Base-by-base conservation (phyloP, 2,329 filamentous ascomycete genomes). In the Escovopsis sp. region DNA sequence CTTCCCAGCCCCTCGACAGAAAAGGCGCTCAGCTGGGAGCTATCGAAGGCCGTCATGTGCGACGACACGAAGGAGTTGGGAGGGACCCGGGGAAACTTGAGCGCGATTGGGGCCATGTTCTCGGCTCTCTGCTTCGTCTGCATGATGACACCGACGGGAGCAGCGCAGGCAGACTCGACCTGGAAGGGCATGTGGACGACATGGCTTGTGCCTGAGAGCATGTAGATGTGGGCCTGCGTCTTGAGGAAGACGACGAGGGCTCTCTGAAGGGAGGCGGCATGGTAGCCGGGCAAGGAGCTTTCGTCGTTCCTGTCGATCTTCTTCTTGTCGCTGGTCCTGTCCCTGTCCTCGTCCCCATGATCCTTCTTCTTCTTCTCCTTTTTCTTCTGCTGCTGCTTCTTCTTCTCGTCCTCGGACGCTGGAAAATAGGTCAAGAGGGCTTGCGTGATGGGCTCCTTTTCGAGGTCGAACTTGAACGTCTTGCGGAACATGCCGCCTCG, bases 151-250 rank as follows among this genome's bases (percentile, higher is more conserved):
- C 91, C 91, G 29, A 77, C 71, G 6, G 87, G 83, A 11, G 84
- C 84, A 31, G 89, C 78, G 58, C 88, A 85, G 27, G 84, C 87
- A 41, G 77, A 77, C 56, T 94, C 86, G 35, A 95, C 83, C 62
- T 96, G 88, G 55, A 98, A 98, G 2, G 89, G 89, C 55, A 98
- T 76, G 57, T 94, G 86, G 38, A 96, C 72, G 44, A 94, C 76
- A 70, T 98, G 84, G 55, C 76, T 91, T 30, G 85, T 80, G 15
- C 89, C 89, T 2, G 83, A 76, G 32, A 96, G 72, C 57, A 93
- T 95, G 67, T 88, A 93, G 49, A 98, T 77, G 57, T 96, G 89
- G 16, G 85, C 87, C 56, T 96, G 89, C 0, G 85, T 88, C 61
- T 84, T 88, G 49, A 98, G 74, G 50, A 96, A 83, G 39, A 98